Evolutionary conservation across 352 stramenopile genomes (phyloP), one percentile per base, ranked within the genome.

Genomic region (Phytopythium boreale): DNA sequence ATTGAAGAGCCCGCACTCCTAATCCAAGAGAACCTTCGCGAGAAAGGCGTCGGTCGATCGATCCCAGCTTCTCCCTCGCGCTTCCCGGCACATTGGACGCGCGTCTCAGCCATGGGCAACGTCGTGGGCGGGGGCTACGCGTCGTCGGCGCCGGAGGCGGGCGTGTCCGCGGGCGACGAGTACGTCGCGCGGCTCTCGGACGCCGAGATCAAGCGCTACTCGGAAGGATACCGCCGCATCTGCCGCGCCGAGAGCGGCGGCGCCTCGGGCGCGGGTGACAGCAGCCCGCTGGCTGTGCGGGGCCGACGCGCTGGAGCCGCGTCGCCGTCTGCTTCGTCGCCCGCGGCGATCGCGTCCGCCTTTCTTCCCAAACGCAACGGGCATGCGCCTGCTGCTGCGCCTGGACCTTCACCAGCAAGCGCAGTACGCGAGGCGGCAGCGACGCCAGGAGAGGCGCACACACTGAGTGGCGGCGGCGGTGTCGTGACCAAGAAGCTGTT

Each of bases 401-500:
- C 66, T 22, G 20, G 27, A 19, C 24, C 59, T 15, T 37, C 50
- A n/a, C 15, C 26, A 36, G 39, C 52, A 3, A 59, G 14, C 29
- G 52, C 50, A 11, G 20, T 12, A 4, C 7, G 56, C 15, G 60
- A 26, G 11, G 43, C 46, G 7, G 20, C 31, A 11, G 4, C 51
- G 19, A 31, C 49, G 5, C 3, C 7, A 19, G 53, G 29, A 9
- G 17, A 9, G 11, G n/a, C 36, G 10, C 8, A 14, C 47, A 47
- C 59, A 29, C 60, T 68, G 57, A n/a, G 27, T 20, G 14, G 12
- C 4, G 58, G 65, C 14, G 61, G 61, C 11, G 52, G 63, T 19
- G 52, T 77, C 19, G 49, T 93, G 41, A 78, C 43, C 59, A 93
- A 93, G 71, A 90, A 90, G 53, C 58, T 84, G 44, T 96, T 96